A percentile compares a stretch with the other conserved stretches of the same genome.
Evolutionary conservation across 768 basidiomycete species (phyloP).

Genomic region (Scleroderma citrinum): DNA sequence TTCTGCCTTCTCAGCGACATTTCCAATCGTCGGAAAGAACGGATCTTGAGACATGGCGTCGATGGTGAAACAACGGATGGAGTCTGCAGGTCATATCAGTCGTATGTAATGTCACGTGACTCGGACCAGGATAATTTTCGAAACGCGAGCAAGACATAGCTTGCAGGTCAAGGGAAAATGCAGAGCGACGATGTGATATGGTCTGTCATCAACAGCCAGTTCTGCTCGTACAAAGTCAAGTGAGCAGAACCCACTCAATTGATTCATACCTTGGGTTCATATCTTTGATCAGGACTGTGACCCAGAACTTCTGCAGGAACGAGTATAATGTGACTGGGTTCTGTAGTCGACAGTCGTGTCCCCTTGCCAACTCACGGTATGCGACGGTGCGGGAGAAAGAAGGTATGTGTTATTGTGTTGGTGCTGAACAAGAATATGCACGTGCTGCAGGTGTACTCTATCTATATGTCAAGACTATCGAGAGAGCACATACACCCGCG

Average conservation of each 20-base stretch:
- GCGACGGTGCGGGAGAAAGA: conserved; percentile 97
- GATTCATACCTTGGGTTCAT: conserved; percentile 5
- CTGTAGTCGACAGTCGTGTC: conserved; percentile 93
- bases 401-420: conserved; percentile 40
- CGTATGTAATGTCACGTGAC: too few relatives aligned
- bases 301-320: conserved; percentile 98
- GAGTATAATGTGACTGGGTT: conserved; percentile 98
- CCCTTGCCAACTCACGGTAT: conserved; percentile 95
- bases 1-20: conserved; percentile 48
- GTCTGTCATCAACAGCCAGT: conserved; percentile 90
- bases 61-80: background rate
- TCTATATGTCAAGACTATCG: conserved; percentile 95
- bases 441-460: conserved; percentile 61
- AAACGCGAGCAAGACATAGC: too few relatives aligned
- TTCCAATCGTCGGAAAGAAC: conserved; percentile 56
- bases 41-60: conserved; percentile 20
- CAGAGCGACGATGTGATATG: conserved; percentile 99
- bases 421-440: background rate
- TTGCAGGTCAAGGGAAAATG: too few relatives aligned
- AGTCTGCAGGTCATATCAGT: too few relatives aligned
- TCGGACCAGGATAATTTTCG: too few relatives aligned
- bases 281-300: conserved; percentile 60
- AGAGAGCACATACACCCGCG: conserved; percentile 92
- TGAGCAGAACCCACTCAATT: conserved; percentile 35
- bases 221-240: conserved; percentile 99